Evolutionary conservation across 257 asterid species (phyloP), one percentile per base, ranked within the genome.

Genomic region (Solanum rostratum): DNA sequence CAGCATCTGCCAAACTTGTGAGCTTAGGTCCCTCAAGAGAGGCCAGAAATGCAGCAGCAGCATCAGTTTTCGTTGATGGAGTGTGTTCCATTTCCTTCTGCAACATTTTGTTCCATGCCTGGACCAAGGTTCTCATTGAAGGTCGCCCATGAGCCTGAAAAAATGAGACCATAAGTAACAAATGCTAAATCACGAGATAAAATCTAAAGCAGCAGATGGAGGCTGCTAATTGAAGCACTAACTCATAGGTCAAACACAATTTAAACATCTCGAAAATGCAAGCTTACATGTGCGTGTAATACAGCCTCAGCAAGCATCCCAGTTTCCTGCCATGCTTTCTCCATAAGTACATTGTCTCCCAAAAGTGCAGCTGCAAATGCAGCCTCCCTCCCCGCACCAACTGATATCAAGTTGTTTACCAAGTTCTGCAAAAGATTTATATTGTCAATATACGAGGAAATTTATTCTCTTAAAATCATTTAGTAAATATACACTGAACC

Each of bases 251-350:
- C 24, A 57, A 80, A 55, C 65, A 84, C 24, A 12, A 50, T 66
- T 12, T 11, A 52, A 68, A 81, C 45, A 76, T 16, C 50, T 50
- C 27, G 45, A 49, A 18, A 78, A 49, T 30, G 46, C 27, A 50
- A 27, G 16, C 18, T 49, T 94, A 97, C 98, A 27, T 94, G 98
- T 89, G 99, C 93, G 87, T 97, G 98, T 53, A 95, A 95, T 53
- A 97, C 99, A 53, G 99, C 97, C 90, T 97, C 99, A 20, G 99
- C 98, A 78, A 97, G 97, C 99, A 97, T 97, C 84, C 98, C 99
- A 10, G 99, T 97, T 5, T 94, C 97, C 74, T 93, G 95, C 99
- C 98, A 97, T 81, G 98, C 96, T 90, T 94, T 97, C 88, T 97
- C 99, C 98, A 97, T 95, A 82, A 97, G 98, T 79, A 88, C 87